These are phyloP conservation scores for Populus simonii DNA, from an alignment of 345 rosid species.

Conservation along the genomic window DNA sequence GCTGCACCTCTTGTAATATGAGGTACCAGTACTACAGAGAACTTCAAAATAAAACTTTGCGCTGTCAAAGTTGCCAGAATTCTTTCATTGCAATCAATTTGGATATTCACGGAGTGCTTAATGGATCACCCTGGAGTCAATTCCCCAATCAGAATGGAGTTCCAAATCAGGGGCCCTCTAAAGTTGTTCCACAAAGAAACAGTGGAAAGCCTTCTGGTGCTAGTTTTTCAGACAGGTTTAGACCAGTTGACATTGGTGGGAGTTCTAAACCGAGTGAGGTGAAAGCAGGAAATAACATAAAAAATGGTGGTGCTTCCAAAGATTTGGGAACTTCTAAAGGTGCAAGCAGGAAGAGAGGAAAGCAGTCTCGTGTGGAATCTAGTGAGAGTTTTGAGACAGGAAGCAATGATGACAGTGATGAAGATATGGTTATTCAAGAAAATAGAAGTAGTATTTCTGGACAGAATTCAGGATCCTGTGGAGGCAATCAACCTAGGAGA, in stretches of 20 bases:
- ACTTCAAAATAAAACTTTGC: conserved; percentile 36
- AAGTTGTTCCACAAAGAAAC: conserved; percentile 27
- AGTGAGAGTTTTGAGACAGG: conserved; percentile 36
- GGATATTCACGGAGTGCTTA: conserved; percentile 29
- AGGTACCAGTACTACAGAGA: conserved; percentile 40
- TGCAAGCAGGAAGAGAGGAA: conserved; percentile 35
- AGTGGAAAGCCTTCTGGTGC: conserved; percentile 29
- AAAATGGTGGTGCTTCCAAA: conserved; percentile 21
- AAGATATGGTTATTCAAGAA: conserved; percentile 23
- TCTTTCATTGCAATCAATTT: conserved; percentile 50
- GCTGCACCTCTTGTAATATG: conserved; percentile 51
- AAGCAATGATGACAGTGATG: conserved; percentile 26
- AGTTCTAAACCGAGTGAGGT: conserved; percentile 23
- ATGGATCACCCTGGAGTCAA: conserved; percentile 26
- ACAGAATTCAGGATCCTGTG: conserved; percentile 18
- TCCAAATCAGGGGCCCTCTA: conserved; percentile 34
- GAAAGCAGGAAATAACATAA: conserved; percentile 7
- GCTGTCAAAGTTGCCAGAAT: conserved; percentile 50
- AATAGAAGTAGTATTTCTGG: conserved; percentile 18
- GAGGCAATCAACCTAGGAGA: conserved; percentile 34
- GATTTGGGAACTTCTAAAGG: conserved; percentile 21
- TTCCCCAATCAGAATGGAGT: conserved; percentile 25
- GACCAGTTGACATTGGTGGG: conserved; percentile 22
- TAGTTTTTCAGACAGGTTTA: conserved; percentile 20
- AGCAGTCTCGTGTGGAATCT: conserved; percentile 33